Evolutionary conservation across 352 stramenopile genomes (phyloP).

Genomic region (Globisporangium mamillatum): DNA sequence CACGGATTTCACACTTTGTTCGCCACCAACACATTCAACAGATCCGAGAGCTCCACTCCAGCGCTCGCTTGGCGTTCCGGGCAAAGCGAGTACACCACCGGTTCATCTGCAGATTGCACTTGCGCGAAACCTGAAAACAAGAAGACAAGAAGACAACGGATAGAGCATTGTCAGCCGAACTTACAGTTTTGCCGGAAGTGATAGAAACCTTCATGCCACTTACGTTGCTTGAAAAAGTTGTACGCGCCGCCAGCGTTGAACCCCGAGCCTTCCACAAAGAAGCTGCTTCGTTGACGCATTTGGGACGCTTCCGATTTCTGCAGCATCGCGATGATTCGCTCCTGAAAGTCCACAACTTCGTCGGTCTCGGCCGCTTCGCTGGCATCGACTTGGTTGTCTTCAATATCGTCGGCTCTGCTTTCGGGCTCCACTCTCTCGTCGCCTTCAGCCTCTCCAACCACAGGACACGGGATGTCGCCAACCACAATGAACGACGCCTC

Average conservation of each 20-base stretch:
- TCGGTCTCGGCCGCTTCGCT: slow-evolving; percentile 1
- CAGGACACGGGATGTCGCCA: slow-evolving; percentile 53
- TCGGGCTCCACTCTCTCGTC: slow-evolving; percentile 5
- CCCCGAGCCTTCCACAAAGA: slow-evolving; percentile 38
- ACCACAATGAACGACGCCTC: slow-evolving; percentile 44
- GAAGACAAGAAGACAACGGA: neutral
- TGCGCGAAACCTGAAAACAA: slow-evolving; percentile 24
- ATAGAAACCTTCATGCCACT: slow-evolving; percentile 17
- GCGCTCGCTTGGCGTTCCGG: slow-evolving; percentile 5
- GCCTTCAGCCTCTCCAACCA: slow-evolving; percentile 22
- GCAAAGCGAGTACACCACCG: slow-evolving; percentile 25
- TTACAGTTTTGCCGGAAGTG: neutral
- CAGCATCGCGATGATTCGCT: slow-evolving; percentile 52
- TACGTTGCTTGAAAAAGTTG: slow-evolving; percentile 73
- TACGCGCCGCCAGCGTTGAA: slow-evolving; percentile 58
- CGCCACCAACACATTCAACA: slow-evolving; percentile 7
- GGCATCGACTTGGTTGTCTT: neutral
- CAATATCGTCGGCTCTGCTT: neutral
- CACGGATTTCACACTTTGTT: neutral
- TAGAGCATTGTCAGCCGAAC: neutral
- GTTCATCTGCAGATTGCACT: slow-evolving; percentile 18
- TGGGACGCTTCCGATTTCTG: slow-evolving; percentile 46
- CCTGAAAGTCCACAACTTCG: slow-evolving; percentile 42
- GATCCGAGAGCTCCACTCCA: slow-evolving; percentile 3
- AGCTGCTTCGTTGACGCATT: slow-evolving; percentile 43